Evolutionary conservation across 2,329 filamentous ascomycete species (phyloP).

Genomic region (Fusarium redolens): DNA sequence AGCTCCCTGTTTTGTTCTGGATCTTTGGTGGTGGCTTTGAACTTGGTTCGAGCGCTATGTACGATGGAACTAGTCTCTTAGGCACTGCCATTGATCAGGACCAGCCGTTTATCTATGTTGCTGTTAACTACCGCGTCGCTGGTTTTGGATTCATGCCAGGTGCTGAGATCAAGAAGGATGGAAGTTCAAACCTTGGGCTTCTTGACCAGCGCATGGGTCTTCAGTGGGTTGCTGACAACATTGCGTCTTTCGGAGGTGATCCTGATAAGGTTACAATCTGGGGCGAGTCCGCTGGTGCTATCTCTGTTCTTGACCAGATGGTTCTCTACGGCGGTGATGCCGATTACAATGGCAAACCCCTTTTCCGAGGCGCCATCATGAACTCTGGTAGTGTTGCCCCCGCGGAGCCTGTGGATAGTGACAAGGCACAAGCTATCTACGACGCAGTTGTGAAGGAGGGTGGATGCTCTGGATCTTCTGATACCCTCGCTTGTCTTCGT

Average conservation of each 20-base stretch:
- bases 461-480: slow-evolving; percentile 67
- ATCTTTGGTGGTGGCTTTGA: slow-evolving; percentile 77
- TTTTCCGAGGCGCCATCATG: slow-evolving; percentile 85
- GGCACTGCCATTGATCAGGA: slow-evolving; percentile 54
- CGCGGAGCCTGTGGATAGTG: slow-evolving; percentile 71
- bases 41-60: slow-evolving; percentile 62
- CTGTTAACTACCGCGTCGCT: slow-evolving; percentile 81
- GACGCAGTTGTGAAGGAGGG: slow-evolving; percentile 69
- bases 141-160: slow-evolving; percentile 81
- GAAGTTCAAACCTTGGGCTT: slow-evolving; percentile 76
- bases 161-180: slow-evolving; percentile 73
- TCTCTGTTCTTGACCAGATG: slow-evolving; percentile 83
- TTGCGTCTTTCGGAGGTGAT: slow-evolving; percentile 81
- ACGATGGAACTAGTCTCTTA: slow-evolving; percentile 63
- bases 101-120: slow-evolving; percentile 76
- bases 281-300: slow-evolving; percentile 78
- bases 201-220: slow-evolving; percentile 79
- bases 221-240: slow-evolving; percentile 83
- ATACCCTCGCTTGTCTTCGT: slow-evolving; percentile 76
- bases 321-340: slow-evolving; percentile 77
- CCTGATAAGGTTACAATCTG: slow-evolving; percentile 82
- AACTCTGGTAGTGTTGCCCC: slow-evolving; percentile 74
- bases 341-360: slow-evolving; percentile 77
- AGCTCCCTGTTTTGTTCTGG: slow-evolving; percentile 76
- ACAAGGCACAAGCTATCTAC: slow-evolving; percentile 74